phyloP scores from a whole-genome alignment of 2,329 filamentous ascomycete species.

The Trichoderma koningiopsis region DNA sequence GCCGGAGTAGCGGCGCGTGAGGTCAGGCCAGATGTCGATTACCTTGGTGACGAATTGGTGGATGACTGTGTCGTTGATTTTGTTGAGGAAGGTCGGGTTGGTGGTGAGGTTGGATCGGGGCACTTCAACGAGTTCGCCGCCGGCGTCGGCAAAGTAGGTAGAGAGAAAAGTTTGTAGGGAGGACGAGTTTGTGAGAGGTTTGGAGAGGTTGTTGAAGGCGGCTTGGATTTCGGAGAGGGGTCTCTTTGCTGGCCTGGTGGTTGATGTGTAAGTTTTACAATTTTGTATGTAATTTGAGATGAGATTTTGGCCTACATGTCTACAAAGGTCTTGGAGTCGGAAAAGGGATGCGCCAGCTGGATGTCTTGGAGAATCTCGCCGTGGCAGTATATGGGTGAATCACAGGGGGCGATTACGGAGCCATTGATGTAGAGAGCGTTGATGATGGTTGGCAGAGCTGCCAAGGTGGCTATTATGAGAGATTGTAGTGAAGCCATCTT shows the following conservation, averaged over 20 bases:
- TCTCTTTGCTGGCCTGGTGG: slow-evolving; percentile 58
- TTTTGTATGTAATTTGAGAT: not conserved
- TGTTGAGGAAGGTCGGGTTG: slow-evolving; percentile 59
- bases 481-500: slow-evolving; percentile 17
- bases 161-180: slow-evolving; percentile 63
- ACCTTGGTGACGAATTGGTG: slow-evolving; percentile 64
- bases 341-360: slow-evolving; percentile 64
- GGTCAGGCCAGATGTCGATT: slow-evolving; percentile 69
- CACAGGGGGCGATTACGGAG: slow-evolving; percentile 63
- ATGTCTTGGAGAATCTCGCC: slow-evolving; percentile 65
- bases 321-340: slow-evolving; percentile 71
- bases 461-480: not conserved
- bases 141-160: slow-evolving; percentile 65
- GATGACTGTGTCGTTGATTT: slow-evolving; percentile 59
- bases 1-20: slow-evolving; percentile 62
- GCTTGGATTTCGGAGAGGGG: slow-evolving; percentile 62
- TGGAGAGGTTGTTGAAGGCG: slow-evolving; percentile 60
- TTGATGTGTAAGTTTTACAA: not conserved
- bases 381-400: slow-evolving; percentile 68
- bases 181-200: slow-evolving; percentile 65
- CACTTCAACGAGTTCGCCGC: slow-evolving; percentile 62
- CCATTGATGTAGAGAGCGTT: slow-evolving; percentile 62
- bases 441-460: slow-evolving; percentile 30
- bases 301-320: slow-evolving; percentile 56
- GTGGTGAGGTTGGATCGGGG: slow-evolving; percentile 54